phyloP scores from a whole-genome alignment of 345 rosid species.

The Dipteronia sinensis region DNA sequence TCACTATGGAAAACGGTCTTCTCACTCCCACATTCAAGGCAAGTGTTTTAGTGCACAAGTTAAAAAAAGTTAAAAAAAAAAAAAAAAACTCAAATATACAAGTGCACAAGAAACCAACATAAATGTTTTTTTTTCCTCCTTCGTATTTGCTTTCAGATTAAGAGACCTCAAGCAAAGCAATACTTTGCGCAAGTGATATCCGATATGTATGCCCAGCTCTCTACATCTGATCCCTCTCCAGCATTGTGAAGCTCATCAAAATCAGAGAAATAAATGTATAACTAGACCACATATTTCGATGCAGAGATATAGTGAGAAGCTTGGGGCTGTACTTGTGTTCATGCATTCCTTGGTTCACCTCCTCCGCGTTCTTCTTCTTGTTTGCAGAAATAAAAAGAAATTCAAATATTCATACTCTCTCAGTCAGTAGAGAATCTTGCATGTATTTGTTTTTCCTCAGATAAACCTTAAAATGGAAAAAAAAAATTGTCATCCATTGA shows the following conservation, averaged over 20 bases:
- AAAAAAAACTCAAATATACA: neutral
- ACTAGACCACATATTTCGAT: neutral
- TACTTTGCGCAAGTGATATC: conserved; percentile 63
- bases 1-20: conserved; percentile 80
- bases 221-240: conserved; percentile 51
- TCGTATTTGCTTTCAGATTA: conserved; percentile 38
- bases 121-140: neutral
- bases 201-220: conserved; percentile 54
- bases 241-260: conserved; percentile 2
- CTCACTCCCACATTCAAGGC: conserved; percentile 97
- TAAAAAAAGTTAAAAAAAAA: no score
- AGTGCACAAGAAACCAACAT: neutral
- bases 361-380: neutral
- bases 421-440: neutral
- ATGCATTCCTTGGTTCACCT: neutral
- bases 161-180: conserved; percentile 90
- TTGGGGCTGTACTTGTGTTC: neutral
- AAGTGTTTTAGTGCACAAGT: conserved; percentile 19
- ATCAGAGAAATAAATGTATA: neutral
- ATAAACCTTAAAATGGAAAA: neutral
- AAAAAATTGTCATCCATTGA: neutral
- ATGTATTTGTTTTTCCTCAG: neutral
- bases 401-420: neutral
- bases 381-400: conserved; percentile 2
- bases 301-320: neutral